Base-by-base conservation (phyloP, 768 basidiomycete genomes). In the Asterophora lycoperdoides region DNA sequence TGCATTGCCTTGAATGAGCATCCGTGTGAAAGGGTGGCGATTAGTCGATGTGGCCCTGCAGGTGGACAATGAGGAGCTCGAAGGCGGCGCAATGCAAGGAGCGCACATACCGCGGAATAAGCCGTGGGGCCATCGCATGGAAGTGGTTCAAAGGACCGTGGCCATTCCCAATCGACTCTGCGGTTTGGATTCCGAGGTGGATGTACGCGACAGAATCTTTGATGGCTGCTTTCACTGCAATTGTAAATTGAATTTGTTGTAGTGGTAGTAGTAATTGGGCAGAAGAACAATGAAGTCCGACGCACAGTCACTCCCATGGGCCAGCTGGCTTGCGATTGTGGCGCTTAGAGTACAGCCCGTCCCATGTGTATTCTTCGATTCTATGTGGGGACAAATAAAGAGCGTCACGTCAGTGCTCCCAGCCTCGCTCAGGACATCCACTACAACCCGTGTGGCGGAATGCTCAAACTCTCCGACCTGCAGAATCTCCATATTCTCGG, bases 271-370 rank as follows among this genome's bases (percentile, higher is more conserved):
- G n/a, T n/a, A n/a, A n/a, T n/a, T n/a, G n/a, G n/a, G n/a, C 18
- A 33, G 15, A 8, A 18, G 15, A 18, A 35, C 19, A 33, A 11
- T 35, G 39, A 35, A 8, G n/a, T 18, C 32, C 23, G 15, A 56
- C 52, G 28, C 32, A 75, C 77, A 60, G 43, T 76, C 72, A 51
- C n/a, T 53, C 42, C 80, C 82, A 38, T 68, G 70, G 2, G 79
- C 85, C 13, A 93, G 68, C 5, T 73, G 73, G 46, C 81, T 82
- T 2, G 84, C 84, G 14, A 95, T 75, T 0, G 91, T 89, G 0
- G 93, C 83, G 39, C 83, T 85, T n/a, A 96, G 71, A 0, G 93
- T 96, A 63, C 93, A 96, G 1, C 93, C 93, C 0, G 93, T 96
- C 1, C 93, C 93, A 60, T 95, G 93, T 0, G 93, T 96, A 55